Conservation (phyloP, 257 asterid genomes). For the Handroanthus guayacan region DNA sequence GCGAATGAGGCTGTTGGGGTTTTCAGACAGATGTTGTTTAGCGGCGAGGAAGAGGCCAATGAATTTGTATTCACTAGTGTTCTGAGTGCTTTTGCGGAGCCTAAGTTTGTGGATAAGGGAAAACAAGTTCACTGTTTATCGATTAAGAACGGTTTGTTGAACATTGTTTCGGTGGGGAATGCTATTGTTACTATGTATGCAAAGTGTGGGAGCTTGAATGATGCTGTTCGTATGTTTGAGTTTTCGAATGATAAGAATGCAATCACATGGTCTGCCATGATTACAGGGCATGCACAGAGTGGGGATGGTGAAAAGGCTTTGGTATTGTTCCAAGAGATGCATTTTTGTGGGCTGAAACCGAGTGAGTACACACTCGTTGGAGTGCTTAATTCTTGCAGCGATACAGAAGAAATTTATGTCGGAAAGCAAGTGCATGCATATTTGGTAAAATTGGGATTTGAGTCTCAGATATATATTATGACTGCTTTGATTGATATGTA, state of each 20-base stretch:
- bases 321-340: slow-evolving; percentile 72
- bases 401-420: slow-evolving; percentile 49
- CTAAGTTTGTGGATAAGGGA: slow-evolving; percentile 53
- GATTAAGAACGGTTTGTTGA: slow-evolving; percentile 52
- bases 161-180: slow-evolving; percentile 69
- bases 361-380: slow-evolving; percentile 86
- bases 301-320: slow-evolving; percentile 75
- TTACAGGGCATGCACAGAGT: slow-evolving; percentile 78
- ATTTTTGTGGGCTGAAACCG: slow-evolving; percentile 60
- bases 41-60: slow-evolving; percentile 50
- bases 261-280: slow-evolving; percentile 91
- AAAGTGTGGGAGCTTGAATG: slow-evolving; percentile 66
- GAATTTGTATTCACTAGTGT: slow-evolving; percentile 82
- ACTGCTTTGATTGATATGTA: slow-evolving; percentile 92
- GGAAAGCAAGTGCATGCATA: slow-evolving; percentile 80
- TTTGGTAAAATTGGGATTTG: slow-evolving; percentile 67
- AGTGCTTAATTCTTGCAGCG: slow-evolving; percentile 84
- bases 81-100: slow-evolving; percentile 65
- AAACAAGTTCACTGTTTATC: slow-evolving; percentile 72
- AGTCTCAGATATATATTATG: slow-evolving; percentile 69
- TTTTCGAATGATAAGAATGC: slow-evolving; percentile 58
- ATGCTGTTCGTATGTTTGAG: slow-evolving; percentile 63
- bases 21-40: slow-evolving; percentile 51
- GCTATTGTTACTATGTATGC: slow-evolving; percentile 88
- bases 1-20: slow-evolving; percentile 61